Conservation (phyloP, 2,329 filamentous ascomycete genomes). For the Iodosphaeria phyllophila region DNA sequence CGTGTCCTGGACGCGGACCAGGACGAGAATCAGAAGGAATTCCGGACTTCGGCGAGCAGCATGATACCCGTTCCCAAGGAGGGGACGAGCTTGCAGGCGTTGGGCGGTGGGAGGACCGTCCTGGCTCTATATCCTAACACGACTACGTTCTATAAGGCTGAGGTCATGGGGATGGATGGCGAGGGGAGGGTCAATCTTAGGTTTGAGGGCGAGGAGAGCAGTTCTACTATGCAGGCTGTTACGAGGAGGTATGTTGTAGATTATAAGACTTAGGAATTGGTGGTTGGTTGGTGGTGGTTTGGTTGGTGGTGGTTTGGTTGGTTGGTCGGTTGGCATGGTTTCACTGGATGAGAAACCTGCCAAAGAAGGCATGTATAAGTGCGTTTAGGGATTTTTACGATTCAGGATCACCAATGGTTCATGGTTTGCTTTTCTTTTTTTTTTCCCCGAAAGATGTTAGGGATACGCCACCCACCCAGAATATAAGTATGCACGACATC, state of each 20-base stretch:
- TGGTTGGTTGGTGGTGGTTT: too few species aligned
- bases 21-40: constrained; percentile 50
- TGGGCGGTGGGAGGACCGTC: constrained; percentile 52
- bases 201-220: constrained; percentile 65
- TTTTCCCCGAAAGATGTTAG: too few species aligned
- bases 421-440: too few species aligned
- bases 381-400: too few species aligned
- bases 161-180: constrained; percentile 52
- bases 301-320: too few species aligned
- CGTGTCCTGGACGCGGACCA: constrained; percentile 67
- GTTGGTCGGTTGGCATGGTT: too few species aligned
- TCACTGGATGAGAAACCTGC: too few species aligned
- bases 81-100: constrained; percentile 33
- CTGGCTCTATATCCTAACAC: constrained; percentile 68
- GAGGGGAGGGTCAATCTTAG: constrained; percentile 42
- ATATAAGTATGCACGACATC: too few species aligned
- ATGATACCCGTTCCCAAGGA: constrained; percentile 58
- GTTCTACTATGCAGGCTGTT: constrained; percentile 55
- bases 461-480: too few species aligned
- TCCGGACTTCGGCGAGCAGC: constrained; percentile 52
- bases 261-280: too few species aligned
- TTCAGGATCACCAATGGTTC: too few species aligned
- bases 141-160: constrained; percentile 71
- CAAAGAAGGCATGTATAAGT: too few species aligned
- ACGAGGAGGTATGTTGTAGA: constrained; percentile 62